A percentile compares a stretch with the other conserved stretches of the same genome.
These are phyloP conservation scores for Pseudogymnoascus verrucosus DNA, from an alignment of 2,329 filamentous ascomycete species.

Conservation along the genomic window DNA sequence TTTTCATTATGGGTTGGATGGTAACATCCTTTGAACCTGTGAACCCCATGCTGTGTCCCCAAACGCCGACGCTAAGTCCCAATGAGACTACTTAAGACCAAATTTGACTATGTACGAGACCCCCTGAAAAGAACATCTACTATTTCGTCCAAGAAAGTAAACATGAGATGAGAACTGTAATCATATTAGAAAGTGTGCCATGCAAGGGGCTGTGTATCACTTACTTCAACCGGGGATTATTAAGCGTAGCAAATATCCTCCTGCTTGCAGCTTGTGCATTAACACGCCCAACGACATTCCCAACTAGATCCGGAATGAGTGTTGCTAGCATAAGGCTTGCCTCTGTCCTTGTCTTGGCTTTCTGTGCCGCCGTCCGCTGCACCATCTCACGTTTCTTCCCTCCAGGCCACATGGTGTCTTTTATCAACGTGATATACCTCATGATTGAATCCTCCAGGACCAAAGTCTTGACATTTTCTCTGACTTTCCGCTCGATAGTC, in stretches of 20 bases:
- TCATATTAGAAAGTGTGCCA: slow-evolving; percentile 11
- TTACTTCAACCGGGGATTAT: slow-evolving; percentile 85
- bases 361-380: slow-evolving; percentile 62
- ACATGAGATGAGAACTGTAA: slow-evolving; percentile 28
- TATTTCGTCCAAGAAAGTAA: slow-evolving; percentile 30
- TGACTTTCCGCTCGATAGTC: slow-evolving; percentile 90
- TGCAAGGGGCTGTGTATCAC: slow-evolving; percentile 30
- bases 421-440: slow-evolving; percentile 65
- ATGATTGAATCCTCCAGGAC: slow-evolving; percentile 72
- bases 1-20: slow-evolving; percentile 1
- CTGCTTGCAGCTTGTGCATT: slow-evolving; percentile 89
- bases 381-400: slow-evolving; percentile 44
- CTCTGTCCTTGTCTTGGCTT: slow-evolving; percentile 72
- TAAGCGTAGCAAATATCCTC: slow-evolving; percentile 81
- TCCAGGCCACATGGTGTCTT: slow-evolving; percentile 74
- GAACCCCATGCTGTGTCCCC: slow-evolving; percentile 8
- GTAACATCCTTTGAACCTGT: not conserved
- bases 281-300: slow-evolving; percentile 82
- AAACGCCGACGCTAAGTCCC: slow-evolving; percentile 24
- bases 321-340: slow-evolving; percentile 84
- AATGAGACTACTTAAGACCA: slow-evolving; percentile 10
- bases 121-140: slow-evolving; percentile 29
- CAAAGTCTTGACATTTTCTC: slow-evolving; percentile 69
- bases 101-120: slow-evolving; percentile 17
- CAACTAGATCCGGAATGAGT: slow-evolving; percentile 81